phyloP scores from a whole-genome alignment of 148 eudicot species.

The Amaranthus palmeri region DNA sequence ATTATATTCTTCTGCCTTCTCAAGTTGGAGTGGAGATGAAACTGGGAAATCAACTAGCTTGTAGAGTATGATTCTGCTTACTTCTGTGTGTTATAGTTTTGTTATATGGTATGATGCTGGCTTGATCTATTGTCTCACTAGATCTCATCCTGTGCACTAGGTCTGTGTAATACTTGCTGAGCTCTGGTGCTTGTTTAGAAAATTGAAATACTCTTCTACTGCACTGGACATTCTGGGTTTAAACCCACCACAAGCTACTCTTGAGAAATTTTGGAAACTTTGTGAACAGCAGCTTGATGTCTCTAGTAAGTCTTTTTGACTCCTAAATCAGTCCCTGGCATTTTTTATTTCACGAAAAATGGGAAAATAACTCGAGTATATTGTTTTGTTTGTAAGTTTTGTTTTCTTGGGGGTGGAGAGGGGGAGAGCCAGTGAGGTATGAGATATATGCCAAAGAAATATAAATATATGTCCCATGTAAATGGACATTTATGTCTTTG shows the following conservation, averaged over 20 bases:
- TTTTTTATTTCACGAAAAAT: not conserved
- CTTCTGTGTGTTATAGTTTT: not conserved
- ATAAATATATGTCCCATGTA: too few species aligned
- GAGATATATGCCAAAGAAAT: too few species aligned
- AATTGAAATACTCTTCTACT: conserved; percentile 57
- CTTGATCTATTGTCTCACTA: conserved; percentile 16
- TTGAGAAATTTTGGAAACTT: conserved; percentile 72
- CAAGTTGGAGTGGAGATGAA: conserved; percentile 39
- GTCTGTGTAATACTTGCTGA: conserved; percentile 77
- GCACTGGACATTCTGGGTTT: conserved; percentile 64
- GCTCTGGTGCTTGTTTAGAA: conserved; percentile 71
- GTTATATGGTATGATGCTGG: not conserved
- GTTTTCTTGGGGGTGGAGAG: not conserved
- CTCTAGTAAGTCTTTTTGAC: conserved; percentile 44
- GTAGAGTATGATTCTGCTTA: conserved; percentile 55
- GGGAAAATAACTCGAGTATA: not conserved
- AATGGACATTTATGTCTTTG: too few species aligned
- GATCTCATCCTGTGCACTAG: conserved; percentile 34
- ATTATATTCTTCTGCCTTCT: conserved; percentile 42
- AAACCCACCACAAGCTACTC: conserved; percentile 49
- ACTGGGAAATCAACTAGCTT: conserved; percentile 55
- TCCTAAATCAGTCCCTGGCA: not conserved
- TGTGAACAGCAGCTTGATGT: conserved; percentile 69
- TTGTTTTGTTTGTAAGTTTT: not conserved
- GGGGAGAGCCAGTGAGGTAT: not conserved